Evolutionary conservation across 371 early-diverging fungal species (phyloP), one percentile per base, ranked within the genome.

Genomic region (Syncephalastrum monosporum): DNA sequence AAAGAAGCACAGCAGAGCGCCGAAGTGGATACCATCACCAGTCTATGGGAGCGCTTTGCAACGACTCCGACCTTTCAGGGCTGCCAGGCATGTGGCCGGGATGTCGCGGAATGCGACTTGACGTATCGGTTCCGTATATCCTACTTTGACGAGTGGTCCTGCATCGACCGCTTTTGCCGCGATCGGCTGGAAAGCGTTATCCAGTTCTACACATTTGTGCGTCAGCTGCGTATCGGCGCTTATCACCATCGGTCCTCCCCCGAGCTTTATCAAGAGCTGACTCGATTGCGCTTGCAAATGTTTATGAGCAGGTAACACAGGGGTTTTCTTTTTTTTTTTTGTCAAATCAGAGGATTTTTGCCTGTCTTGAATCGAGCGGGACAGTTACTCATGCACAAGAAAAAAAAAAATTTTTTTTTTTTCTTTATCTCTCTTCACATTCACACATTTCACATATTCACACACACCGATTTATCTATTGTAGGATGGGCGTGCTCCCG

Each of bases 181-280:
- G 91, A 90, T 74, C 78, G 92, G 8, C 56, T 92, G 41, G 81
- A 88, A 14, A 79, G 89, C 17, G 90, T 85, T 1, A 83, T 87
- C 57, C 91, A 89, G 63, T 91, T 91, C 55, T 92, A 91, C 64
- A 71, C 81, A 12, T 91, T 91, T 69, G 77, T 92, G 46, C 80
- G 89, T 23, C 84, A 89, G 55, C 64, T 93, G 21, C 76, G 85
- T 51, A 79, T 83, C 45, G 92, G 92, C 15, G 74, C 83, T 29
- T 91, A 85, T 63, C 74, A 85, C 15, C 81, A 85, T 46, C 80
- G 89, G 46, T 73, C 77, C 8, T 69, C 80, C 16, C 79, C 77
- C 64, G 90, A 90, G 44, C 29, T 92, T 23, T 89, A 83, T 58
- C 60, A 77, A 50, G 89, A 93, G 67, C 77, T 79, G 5, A 66